phyloP scores from a whole-genome alignment of 83 land plant genomes.

The Picea engelmannii region DNA sequence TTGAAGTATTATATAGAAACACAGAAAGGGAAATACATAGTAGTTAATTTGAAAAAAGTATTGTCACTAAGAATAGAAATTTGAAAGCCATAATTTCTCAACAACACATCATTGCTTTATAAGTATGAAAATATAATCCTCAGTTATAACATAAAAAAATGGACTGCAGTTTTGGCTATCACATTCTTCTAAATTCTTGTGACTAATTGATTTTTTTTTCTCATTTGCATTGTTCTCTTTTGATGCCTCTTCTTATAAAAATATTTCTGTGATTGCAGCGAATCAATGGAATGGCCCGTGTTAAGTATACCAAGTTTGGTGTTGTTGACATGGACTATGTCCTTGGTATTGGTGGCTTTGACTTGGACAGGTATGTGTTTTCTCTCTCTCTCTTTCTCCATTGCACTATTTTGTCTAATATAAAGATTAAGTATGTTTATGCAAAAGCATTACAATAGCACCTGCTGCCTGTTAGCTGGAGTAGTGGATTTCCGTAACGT shows the following conservation, averaged over 20 bases:
- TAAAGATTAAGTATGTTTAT: neutral
- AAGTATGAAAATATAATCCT: neutral
- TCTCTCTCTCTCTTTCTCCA: neutral
- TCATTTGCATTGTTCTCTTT: neutral
- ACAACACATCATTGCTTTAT: neutral
- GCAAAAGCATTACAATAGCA: neutral
- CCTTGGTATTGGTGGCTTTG: slow-evolving; percentile 99
- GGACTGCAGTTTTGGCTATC: neutral
- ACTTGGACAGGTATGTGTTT: slow-evolving; percentile 78
- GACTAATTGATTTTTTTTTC: neutral
- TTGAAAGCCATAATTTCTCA: neutral
- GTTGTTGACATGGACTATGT: slow-evolving; percentile 95
- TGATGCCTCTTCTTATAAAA: neutral
- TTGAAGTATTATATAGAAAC: too few species aligned
- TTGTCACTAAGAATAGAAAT: too few species aligned
- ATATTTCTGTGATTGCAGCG: slow-evolving; percentile 24
- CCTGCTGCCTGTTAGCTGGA: neutral
- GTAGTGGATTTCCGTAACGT: neutral
- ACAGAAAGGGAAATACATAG: too few species aligned
- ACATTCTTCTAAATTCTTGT: neutral
- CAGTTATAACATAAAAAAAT: neutral
- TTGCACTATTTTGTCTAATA: neutral
- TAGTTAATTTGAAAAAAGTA: too few species aligned
- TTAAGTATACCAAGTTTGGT: slow-evolving; percentile 77
- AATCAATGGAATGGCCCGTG: slow-evolving; percentile 79